These are phyloP conservation scores for Mollisia scopiformis DNA, from an alignment of 2,329 filamentous ascomycete genomes.

Conservation along the genomic window DNA sequence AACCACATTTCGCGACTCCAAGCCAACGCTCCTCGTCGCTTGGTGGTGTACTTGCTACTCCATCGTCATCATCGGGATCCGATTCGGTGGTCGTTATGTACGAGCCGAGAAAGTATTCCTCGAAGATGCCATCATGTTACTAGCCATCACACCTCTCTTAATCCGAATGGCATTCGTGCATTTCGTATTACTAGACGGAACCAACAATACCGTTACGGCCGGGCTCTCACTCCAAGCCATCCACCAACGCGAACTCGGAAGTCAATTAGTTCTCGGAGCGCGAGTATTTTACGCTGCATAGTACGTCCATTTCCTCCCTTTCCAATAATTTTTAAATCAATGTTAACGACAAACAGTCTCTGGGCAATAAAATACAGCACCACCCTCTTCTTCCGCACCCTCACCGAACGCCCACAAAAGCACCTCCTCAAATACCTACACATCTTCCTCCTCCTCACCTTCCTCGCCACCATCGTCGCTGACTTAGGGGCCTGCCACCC, in stretches of 20 bases:
- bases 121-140: conserved; percentile 85
- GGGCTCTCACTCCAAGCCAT: conserved; percentile 60
- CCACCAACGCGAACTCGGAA: conserved; percentile 69
- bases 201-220: conserved; percentile 76
- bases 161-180: conserved; percentile 85
- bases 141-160: conserved; percentile 78
- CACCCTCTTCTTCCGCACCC: conserved; percentile 83
- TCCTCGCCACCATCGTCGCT: conserved; percentile 76
- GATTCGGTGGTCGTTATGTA: conserved; percentile 80
- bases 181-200: conserved; percentile 82
- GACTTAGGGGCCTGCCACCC: conserved; percentile 82
- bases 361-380: conserved; percentile 91
- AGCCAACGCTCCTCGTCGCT: conserved; percentile 86
- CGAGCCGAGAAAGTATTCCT: conserved; percentile 82
- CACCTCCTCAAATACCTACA: conserved; percentile 72
- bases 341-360: conserved; percentile 56
- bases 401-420: conserved; percentile 77
- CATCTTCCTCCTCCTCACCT: conserved; percentile 73
- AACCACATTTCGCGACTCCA: conserved; percentile 53
- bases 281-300: conserved; percentile 87
- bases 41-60: conserved; percentile 93
- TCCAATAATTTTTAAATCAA: neutral
- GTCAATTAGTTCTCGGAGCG: conserved; percentile 77
- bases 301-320: conserved; percentile 54
- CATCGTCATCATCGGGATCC: conserved; percentile 77